Conservation (phyloP, 257 asterid species). For the Gentiana macrophylla region DNA sequence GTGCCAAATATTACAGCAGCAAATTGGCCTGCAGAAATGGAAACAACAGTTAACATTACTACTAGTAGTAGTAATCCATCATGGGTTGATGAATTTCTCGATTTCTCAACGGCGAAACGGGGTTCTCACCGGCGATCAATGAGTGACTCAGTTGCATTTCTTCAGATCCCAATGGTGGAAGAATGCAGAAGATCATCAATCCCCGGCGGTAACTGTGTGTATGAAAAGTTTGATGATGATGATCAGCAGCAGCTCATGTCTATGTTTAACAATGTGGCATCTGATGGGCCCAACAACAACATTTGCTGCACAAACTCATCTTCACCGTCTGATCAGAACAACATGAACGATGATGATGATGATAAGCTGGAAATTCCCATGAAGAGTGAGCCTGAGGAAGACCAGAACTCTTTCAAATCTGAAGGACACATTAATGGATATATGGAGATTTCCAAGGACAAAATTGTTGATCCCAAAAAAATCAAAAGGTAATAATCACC, state of each 20-base stretch:
- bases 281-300: constrained; percentile 28
- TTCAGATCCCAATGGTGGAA: constrained; percentile 54
- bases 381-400: constrained; percentile 72
- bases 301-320: constrained; percentile 37
- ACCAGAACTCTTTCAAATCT: constrained; percentile 46
- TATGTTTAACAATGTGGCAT: constrained; percentile 45
- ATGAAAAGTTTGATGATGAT: constrained; percentile 59
- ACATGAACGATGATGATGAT: constrained; percentile 37
- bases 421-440: constrained; percentile 29
- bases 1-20: constrained; percentile 41
- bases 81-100: constrained; percentile 79
- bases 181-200: constrained; percentile 48
- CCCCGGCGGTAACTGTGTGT: constrained; percentile 19
- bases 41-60: too few relatives aligned
- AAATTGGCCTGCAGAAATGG: constrained; percentile 44
- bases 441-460: constrained; percentile 34
- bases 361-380: constrained; percentile 18
- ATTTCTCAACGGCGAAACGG: constrained; percentile 50
- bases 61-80: constrained; percentile 14
- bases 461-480: constrained; percentile 71
- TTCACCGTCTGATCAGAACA: constrained; percentile 72
- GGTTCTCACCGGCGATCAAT: constrained; percentile 70
- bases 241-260: constrained; percentile 53
- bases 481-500: constrained; percentile 48
- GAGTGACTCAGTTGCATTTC: constrained; percentile 75